Percentiles rank a stretch among this genome's conserved stretches.
These are phyloP conservation scores for Iris pallida DNA, from an alignment of 116 monocot species.

Conservation along the genomic window DNA sequence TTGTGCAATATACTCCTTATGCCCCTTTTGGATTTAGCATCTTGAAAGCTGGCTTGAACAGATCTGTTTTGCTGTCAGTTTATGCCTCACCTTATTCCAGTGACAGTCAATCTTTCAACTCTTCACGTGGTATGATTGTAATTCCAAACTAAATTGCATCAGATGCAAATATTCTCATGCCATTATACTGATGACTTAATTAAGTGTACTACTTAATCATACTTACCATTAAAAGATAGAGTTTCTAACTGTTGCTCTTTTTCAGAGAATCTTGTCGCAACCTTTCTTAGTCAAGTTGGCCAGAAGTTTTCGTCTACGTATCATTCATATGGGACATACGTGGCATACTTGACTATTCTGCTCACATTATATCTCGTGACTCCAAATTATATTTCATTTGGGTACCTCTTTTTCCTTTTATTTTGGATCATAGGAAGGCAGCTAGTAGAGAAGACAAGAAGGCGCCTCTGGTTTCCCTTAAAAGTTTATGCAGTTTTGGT, in stretches of 20 bases:
- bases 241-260: constrained; percentile 13
- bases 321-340: constrained; percentile 85
- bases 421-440: constrained; percentile 98
- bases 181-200: neutral
- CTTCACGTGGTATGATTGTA: constrained; percentile 49
- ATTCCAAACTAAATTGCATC: neutral
- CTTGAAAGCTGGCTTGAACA: constrained; percentile 81
- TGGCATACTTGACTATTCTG: constrained; percentile 89
- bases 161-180: neutral
- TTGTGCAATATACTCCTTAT: constrained; percentile 67
- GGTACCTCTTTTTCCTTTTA: constrained; percentile 86
- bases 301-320: constrained; percentile 74
- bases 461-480: constrained; percentile 85
- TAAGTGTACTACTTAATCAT: neutral
- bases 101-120: constrained; percentile 20
- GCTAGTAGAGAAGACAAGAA: constrained; percentile 74
- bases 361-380: constrained; percentile 72
- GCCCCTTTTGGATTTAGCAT: constrained; percentile 92
- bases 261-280: constrained; percentile 65
- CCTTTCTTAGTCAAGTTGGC: constrained; percentile 76
- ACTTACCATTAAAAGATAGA: neutral
- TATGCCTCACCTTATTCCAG: constrained; percentile 62
- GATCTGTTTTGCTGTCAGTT: constrained; percentile 81
- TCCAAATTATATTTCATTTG: constrained; percentile 96
- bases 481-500: constrained; percentile 73